Evolutionary conservation across 1,284 basidiomycete genomes (phyloP).

Genomic region (Ceratobasidium papillatum): DNA sequence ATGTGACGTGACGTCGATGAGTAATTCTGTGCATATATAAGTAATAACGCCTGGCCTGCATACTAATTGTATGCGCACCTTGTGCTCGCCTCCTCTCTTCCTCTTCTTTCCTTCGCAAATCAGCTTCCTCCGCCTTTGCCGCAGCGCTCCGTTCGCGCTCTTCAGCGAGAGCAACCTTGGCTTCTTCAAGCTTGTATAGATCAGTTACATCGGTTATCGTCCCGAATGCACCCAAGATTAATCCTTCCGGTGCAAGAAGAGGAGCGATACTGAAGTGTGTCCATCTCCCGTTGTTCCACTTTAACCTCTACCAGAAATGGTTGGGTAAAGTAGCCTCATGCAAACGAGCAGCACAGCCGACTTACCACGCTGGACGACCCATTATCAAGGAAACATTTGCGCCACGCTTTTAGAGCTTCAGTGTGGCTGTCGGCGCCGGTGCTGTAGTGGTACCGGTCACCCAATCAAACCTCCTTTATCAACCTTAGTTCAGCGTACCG

Average conservation of each 20-base stretch:
- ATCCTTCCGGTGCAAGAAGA: conserved; percentile 13
- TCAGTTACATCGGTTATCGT: conserved; percentile 47
- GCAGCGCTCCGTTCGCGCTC: conserved; percentile 48
- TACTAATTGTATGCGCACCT: conserved; percentile 32
- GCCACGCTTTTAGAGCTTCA: conserved; percentile 13
- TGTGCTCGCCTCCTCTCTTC: conserved; percentile 48
- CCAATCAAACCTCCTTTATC: not conserved
- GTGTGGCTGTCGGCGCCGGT: not conserved
- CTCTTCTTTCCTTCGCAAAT: conserved; percentile 31
- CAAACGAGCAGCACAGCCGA: not conserved
- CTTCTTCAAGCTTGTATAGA: conserved; percentile 47
- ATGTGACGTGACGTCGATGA: conserved; percentile 50
- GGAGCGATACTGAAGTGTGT: conserved; percentile 18
- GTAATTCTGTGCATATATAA: conserved; percentile 45
- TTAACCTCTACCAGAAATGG: not conserved
- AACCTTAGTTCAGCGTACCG: not conserved
- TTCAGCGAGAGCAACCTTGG: conserved; percentile 47
- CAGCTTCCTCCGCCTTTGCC: conserved; percentile 46
- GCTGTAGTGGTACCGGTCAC: not conserved
- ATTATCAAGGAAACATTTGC: conserved; percentile 43
- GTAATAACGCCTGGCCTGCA: not conserved
- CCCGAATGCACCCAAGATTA: conserved; percentile 10
- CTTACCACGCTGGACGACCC: not conserved
- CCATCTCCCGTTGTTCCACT: conserved; percentile 19
- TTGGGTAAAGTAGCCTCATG: not conserved